Conservation (phyloP, 768 basidiomycete species). For the Peribolospora baueri region DNA sequence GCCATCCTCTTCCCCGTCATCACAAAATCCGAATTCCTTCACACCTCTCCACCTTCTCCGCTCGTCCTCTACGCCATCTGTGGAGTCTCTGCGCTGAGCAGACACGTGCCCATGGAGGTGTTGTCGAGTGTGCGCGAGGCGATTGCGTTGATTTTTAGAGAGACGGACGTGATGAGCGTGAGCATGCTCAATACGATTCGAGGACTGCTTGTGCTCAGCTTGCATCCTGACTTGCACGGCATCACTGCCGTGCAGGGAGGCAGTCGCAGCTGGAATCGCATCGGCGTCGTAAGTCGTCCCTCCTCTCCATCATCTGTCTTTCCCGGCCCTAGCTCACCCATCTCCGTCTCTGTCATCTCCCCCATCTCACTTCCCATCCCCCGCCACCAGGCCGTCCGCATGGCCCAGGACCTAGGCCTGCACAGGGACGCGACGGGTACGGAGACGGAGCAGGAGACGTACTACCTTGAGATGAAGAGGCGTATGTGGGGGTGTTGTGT, state of each 20-base stretch:
- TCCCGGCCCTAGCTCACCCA: constrained; percentile 13
- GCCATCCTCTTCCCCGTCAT: constrained; percentile 74
- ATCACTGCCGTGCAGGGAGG: too few species aligned
- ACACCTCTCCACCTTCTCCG: constrained; percentile 43
- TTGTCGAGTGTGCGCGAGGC: constrained; percentile 72
- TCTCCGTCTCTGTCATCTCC: constrained; percentile 42
- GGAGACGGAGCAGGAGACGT: constrained; percentile 35
- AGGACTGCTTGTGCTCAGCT: constrained; percentile 50
- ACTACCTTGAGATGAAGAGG: constrained; percentile 50
- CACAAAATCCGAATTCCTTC: constrained; percentile 65
- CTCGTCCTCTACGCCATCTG: constrained; percentile 84
- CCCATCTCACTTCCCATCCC: constrained; percentile 71
- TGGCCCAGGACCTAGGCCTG: constrained; percentile 86
- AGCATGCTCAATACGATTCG: constrained; percentile 69
- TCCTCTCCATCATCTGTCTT: too few species aligned
- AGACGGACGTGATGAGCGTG: constrained; percentile 73
- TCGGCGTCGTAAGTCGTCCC: too few species aligned
- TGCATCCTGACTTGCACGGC: too few species aligned
- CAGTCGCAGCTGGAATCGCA: too few species aligned
- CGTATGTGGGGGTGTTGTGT: constrained; percentile 87
- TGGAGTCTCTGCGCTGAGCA: constrained; percentile 55
- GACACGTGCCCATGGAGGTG: constrained; percentile 58
- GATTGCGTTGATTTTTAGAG: constrained; percentile 65
- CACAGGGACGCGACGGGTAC: constrained; percentile 58
- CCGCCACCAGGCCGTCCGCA: constrained; percentile 25